Base-by-base conservation (phyloP, 208 protist genomes). In the Crithidia fasciculata region DNA sequence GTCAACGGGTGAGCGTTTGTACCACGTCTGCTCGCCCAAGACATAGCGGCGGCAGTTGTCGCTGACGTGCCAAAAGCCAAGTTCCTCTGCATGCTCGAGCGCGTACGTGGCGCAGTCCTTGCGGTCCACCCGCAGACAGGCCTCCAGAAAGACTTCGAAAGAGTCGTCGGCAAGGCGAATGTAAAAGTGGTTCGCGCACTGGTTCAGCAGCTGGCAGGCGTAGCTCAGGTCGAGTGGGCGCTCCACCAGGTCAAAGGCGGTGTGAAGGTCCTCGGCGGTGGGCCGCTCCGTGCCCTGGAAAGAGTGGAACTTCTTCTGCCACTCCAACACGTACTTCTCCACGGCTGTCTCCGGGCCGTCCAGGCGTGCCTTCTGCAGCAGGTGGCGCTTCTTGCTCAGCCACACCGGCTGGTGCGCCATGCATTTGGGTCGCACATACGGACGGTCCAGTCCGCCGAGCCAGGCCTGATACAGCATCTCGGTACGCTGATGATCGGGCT, bases 381-480 rank as follows among this genome's bases (percentile, higher is more conserved):
- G 43, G 74, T 95, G 90, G 0, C 93, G 90, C 75, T 97, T 97
- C 77, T 94, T 93, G 68, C 83, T 95, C 28, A 97, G 88, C 91
- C 93, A 97, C 70, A 88, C 62, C 8, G 93, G 93, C 78, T 95
- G 90, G 60, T 94, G 87, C 19, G 91, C 93, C 90, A 95, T 97
- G 74, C 93, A 97, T 78, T 95, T 95, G 19, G 93, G 93, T 10
- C 93, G 83, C 39, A 88, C 86, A 72, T 97, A 97, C 10, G 93
- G 90, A 41, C 93, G 80, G 69, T 97, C 93, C 10, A 97, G 76
- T n/a, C 93, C 93, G 43, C 93, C 93, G 0, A 97, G 88, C 91
- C 93, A 97, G 40, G 93, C 89, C 86, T 97, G 93, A 72, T 97
- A 97, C 55, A 96, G 76, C 93, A 97, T 97, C 79, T 97, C 93